Percentiles rank a stretch among this genome's conserved stretches.
Conservation (phyloP, 2,329 filamentous ascomycete genomes). For the Albifimbria verrucaria region DNA sequence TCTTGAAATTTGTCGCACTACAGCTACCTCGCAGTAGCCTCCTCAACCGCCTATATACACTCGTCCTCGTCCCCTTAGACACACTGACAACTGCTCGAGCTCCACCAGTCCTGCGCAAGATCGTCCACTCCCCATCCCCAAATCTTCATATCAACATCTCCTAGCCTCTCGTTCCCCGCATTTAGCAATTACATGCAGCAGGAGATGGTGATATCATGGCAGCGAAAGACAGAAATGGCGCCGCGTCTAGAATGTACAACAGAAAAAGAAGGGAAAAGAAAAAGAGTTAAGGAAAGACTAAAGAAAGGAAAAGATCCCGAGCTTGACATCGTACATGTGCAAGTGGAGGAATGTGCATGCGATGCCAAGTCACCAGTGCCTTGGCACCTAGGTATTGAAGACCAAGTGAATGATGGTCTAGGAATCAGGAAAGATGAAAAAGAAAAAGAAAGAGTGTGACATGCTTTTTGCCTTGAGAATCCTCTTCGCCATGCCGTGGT, state of each 20-base stretch:
- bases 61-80: neutral
- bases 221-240: constrained; percentile 20
- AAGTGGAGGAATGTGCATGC: neutral
- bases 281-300: no score
- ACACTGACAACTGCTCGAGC: neutral
- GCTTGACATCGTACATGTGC: neutral
- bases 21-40: no score
- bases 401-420: neutral
- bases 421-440: constrained; percentile 1
- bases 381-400: neutral
- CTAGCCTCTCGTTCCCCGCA: constrained; percentile 12
- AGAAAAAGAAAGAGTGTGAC: constrained; percentile 10
- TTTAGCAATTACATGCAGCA: constrained; percentile 27
- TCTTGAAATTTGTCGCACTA: no score
- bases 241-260: constrained; percentile 32
- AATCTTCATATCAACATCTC: neutral
- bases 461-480: constrained; percentile 9
- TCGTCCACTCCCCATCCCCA: neutral
- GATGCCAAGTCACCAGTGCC: neutral
- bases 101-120: neutral
- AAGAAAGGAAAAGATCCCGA: neutral
- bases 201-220: constrained; percentile 27
- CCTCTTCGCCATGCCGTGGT: neutral
- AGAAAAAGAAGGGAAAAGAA: constrained; percentile 18
- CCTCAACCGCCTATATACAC: neutral